phyloP scores from a whole-genome alignment of 1,284 basidiomycete species.

The Rhodotorula sp. region DNA sequence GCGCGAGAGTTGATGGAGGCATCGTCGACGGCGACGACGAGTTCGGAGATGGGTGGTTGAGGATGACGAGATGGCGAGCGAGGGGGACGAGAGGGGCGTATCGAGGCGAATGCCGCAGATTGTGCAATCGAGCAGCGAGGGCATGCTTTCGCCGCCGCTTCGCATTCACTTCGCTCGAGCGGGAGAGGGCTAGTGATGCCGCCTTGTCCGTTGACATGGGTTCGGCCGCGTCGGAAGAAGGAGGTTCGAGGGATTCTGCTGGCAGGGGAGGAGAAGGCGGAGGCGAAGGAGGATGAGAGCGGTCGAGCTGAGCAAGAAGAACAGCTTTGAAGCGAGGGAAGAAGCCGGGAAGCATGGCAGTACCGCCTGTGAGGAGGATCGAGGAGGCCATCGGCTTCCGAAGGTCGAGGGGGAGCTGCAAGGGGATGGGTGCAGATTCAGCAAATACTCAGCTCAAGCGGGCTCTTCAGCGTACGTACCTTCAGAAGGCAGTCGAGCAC shows the following conservation, averaged over 20 bases:
- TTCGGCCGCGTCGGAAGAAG: not conserved
- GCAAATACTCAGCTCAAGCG: no score
- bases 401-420: slow-evolving; percentile 81
- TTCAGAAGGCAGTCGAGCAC: slow-evolving; percentile 73
- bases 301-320: slow-evolving; percentile 60
- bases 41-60: slow-evolving; percentile 67
- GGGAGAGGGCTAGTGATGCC: not conserved
- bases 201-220: not conserved
- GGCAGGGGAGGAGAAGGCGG: slow-evolving; percentile 36
- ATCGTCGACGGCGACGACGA: not conserved
- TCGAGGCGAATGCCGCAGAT: slow-evolving; percentile 59
- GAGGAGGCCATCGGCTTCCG: slow-evolving; percentile 74
- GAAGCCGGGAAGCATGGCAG: slow-evolving; percentile 86
- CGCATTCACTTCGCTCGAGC: slow-evolving; percentile 31
- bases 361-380: slow-evolving; percentile 83
- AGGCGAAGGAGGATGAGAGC: slow-evolving; percentile 51
- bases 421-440: not conserved
- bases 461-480: slow-evolving; percentile 53
- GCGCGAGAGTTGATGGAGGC: not conserved
- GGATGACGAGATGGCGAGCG: slow-evolving; percentile 66
- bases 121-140: slow-evolving; percentile 17
- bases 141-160: slow-evolving; percentile 6
- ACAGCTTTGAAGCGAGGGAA: slow-evolving; percentile 77
- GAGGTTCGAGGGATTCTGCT: slow-evolving; percentile 11
- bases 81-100: slow-evolving; percentile 70